These are phyloP conservation scores for Malus asiatica DNA, from an alignment of 306 rosid species.

Conservation along the genomic window DNA sequence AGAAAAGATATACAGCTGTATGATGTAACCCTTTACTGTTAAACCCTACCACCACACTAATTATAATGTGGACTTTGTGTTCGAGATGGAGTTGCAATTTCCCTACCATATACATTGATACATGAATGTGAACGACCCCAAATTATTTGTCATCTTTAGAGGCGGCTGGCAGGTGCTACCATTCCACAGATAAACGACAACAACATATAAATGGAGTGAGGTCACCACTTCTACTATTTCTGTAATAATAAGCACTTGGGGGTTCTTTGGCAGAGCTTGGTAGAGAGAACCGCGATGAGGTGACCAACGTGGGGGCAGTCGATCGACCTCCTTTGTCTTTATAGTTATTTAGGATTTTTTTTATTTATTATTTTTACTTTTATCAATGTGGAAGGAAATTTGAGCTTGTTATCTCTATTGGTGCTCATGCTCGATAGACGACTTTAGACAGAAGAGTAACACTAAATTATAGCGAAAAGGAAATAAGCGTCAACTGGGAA, in stretches of 20 bases:
- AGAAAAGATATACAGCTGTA: too few species aligned
- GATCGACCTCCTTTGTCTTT: background rate
- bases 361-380: too few species aligned
- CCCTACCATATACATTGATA: background rate
- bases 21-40: too few species aligned
- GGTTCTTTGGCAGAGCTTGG: too few species aligned
- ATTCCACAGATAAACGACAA: background rate
- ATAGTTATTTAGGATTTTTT: too few species aligned
- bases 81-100: background rate
- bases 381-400: too few species aligned
- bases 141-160: background rate
- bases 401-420: too few species aligned
- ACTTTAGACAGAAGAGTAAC: too few species aligned
- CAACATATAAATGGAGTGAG: background rate
- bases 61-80: background rate
- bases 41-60: background rate
- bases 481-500: too few species aligned
- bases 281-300: background rate
- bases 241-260: background rate
- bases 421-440: too few species aligned
- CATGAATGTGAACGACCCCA: background rate
- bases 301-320: background rate
- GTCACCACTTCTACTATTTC: background rate
- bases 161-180: background rate
- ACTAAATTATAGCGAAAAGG: too few species aligned